Conservation (phyloP, 306 rosid genomes). For the Argentina anserina region DNA sequence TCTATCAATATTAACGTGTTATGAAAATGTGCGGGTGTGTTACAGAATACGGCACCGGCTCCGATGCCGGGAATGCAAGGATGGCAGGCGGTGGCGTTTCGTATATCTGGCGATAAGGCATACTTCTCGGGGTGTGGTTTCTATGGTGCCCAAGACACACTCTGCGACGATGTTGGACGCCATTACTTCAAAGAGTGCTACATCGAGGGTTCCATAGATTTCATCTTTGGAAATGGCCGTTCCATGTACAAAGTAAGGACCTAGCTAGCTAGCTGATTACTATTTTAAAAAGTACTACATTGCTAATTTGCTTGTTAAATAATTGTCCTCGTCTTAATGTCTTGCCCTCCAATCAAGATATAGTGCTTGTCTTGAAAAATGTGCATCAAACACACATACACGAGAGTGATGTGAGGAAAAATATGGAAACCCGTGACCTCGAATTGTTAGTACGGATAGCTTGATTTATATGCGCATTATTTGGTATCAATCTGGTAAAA, state of each 20-base stretch:
- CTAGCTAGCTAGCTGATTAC: neutral
- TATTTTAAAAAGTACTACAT: neutral
- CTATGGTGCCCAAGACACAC: constrained; percentile 88
- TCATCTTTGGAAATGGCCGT: constrained; percentile 88
- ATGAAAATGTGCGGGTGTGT: neutral
- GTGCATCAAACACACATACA: neutral
- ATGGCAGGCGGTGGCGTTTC: constrained; percentile 84
- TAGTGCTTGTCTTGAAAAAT: neutral
- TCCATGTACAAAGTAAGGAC: constrained; percentile 78
- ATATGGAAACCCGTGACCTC: constrained; percentile 6
- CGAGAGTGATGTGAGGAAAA: neutral
- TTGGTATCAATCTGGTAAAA: neutral
- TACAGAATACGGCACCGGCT: constrained; percentile 88
- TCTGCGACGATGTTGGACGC: constrained; percentile 88
- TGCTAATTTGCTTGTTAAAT: neutral
- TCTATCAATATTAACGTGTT: neutral
- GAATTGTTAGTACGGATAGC: neutral
- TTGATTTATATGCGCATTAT: neutral
- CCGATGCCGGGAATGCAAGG: constrained; percentile 96
- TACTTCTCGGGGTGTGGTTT: constrained; percentile 81
- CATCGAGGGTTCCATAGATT: constrained; percentile 84
- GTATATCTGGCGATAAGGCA: constrained; percentile 84
- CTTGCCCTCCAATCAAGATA: neutral
- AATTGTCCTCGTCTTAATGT: neutral
- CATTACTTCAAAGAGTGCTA: constrained; percentile 94